Percentiles rank a stretch among this genome's conserved stretches.
Evolutionary conservation across 1,284 basidiomycete species (phyloP).

Genomic region (Rhodotorula sp.): DNA sequence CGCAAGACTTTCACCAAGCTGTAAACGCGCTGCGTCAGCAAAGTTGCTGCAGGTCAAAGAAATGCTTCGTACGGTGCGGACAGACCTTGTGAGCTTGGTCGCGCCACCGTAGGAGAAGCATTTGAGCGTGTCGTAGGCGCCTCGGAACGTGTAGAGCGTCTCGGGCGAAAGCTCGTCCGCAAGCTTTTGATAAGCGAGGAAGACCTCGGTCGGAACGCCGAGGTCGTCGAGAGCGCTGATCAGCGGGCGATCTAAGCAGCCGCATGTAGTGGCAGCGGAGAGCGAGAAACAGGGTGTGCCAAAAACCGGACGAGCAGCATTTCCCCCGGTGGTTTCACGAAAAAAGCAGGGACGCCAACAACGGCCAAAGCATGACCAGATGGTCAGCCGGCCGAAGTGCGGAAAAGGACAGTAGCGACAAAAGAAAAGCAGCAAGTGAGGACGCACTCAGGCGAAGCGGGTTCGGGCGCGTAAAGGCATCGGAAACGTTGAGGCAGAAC

Average conservation of each 20-base stretch:
- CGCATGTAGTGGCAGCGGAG: too few species aligned
- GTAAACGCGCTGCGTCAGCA: background rate
- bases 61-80: background rate
- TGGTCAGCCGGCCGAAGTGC: background rate
- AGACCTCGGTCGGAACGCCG: constrained; percentile 33
- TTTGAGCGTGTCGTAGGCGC: constrained; percentile 32
- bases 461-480: constrained; percentile 42
- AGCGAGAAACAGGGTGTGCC: background rate
- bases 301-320: too few species aligned
- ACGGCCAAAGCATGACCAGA: background rate
- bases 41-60: background rate
- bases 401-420: background rate
- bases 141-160: constrained; percentile 55
- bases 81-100: constrained; percentile 54
- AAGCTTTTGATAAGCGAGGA: constrained; percentile 41
- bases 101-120: constrained; percentile 57
- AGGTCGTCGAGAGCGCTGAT: constrained; percentile 46
- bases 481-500: constrained; percentile 59
- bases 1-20: constrained; percentile 46
- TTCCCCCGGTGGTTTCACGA: too few species aligned
- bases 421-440: background rate
- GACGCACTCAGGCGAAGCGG: constrained; percentile 39
- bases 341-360: background rate
- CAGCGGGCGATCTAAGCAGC: constrained; percentile 42
- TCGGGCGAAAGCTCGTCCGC: constrained; percentile 56